Percentiles rank a stretch among this genome's conserved stretches.
Conservation (phyloP, 2,329 filamentous ascomycete genomes). For the Endocalyx cinctus region DNA sequence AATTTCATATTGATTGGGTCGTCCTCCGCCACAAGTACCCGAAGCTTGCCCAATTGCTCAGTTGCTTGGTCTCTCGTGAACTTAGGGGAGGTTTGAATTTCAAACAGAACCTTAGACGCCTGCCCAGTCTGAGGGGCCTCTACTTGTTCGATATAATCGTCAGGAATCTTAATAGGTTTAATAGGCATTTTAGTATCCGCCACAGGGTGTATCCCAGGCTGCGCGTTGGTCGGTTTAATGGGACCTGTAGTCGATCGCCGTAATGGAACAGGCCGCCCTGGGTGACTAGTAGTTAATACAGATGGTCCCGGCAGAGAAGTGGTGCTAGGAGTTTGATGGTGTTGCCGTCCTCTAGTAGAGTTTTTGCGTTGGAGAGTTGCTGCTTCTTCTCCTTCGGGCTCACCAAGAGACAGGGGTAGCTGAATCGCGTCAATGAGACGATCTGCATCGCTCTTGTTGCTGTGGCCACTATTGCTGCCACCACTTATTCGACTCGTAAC, state of each 20-base stretch:
- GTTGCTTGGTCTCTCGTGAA: neutral
- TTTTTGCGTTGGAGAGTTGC: slow-evolving; percentile 11
- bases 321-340: slow-evolving; percentile 7
- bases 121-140: slow-evolving; percentile 23
- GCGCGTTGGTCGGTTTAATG: slow-evolving; percentile 14
- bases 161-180: slow-evolving; percentile 43
- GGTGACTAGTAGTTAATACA: neutral
- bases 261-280: slow-evolving; percentile 3
- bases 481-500: slow-evolving; percentile 35
- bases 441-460: slow-evolving; percentile 60
- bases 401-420: slow-evolving; percentile 46
- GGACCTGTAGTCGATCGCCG: slow-evolving; percentile 5
- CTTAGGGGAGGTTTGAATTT: slow-evolving; percentile 29
- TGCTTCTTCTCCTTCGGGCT: slow-evolving; percentile 24
- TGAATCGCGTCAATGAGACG: slow-evolving; percentile 69
- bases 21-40: slow-evolving; percentile 78
- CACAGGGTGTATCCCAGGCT: slow-evolving; percentile 34
- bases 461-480: slow-evolving; percentile 47
- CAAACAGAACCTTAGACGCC: slow-evolving; percentile 34
- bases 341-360: slow-evolving; percentile 12
- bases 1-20: slow-evolving; percentile 85
- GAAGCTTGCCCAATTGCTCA: slow-evolving; percentile 34
- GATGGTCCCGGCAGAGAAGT: slow-evolving; percentile 8
- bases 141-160: slow-evolving; percentile 37
- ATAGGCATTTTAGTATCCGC: slow-evolving; percentile 42